A percentile compares a stretch with the other conserved stretches of the same genome.
These are phyloP conservation scores for Gastrolobium villosum DNA, from an alignment of 306 rosid genomes.

Conservation along the genomic window DNA sequence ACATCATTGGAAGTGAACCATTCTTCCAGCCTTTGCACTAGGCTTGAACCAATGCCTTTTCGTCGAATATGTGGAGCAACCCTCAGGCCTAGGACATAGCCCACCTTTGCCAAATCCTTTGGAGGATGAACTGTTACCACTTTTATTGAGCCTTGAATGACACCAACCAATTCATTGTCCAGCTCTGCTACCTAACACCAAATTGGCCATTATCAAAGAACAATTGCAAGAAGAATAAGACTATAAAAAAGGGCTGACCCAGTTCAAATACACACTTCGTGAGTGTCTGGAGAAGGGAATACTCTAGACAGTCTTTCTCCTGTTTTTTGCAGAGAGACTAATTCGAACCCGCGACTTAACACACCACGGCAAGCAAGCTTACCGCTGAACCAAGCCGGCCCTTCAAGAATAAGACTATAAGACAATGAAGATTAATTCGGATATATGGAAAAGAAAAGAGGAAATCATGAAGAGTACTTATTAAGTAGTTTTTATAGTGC, in stretches of 20 bases:
- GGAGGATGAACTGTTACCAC: slow-evolving; percentile 57
- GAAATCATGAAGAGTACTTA: not conserved
- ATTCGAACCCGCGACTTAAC: too few species aligned
- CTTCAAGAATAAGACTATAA: too few species aligned
- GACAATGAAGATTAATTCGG: not conserved
- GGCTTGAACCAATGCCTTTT: slow-evolving; percentile 69
- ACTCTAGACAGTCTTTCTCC: too few species aligned
- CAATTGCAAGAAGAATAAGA: not conserved
- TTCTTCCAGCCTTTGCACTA: slow-evolving; percentile 66
- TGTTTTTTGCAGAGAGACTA: too few species aligned
- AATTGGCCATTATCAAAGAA: slow-evolving; percentile 10
- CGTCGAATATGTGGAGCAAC: slow-evolving; percentile 64
- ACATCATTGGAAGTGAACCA: slow-evolving; percentile 74
- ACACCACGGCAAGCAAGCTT: too few species aligned
- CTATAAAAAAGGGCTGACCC: too few species aligned
- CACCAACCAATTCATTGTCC: slow-evolving; percentile 73
- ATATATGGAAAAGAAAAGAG: not conserved
- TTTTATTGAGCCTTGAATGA: slow-evolving; percentile 82
- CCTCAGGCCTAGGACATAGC: slow-evolving; percentile 77
- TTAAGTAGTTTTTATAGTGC: not conserved
- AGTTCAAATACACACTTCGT: too few species aligned
- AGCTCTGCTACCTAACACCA: slow-evolving; percentile 72
- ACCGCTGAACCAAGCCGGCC: too few species aligned
- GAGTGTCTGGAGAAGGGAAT: too few species aligned
- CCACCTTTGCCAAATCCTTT: slow-evolving; percentile 63